phyloP scores from a whole-genome alignment of 2,329 filamentous ascomycete species.

The Aspergillus japonicus region DNA sequence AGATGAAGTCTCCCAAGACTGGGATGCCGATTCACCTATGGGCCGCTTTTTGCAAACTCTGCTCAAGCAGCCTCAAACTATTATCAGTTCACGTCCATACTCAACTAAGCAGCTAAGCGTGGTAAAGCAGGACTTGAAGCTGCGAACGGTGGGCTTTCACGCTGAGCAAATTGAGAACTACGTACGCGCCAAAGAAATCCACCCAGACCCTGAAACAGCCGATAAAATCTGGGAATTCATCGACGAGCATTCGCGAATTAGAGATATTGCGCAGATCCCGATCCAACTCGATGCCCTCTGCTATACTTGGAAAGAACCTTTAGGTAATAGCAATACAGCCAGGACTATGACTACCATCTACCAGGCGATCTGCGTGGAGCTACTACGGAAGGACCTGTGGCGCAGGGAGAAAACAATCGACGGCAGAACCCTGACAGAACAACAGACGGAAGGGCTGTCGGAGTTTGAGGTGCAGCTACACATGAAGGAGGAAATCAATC shows the following conservation, averaged over 20 bases:
- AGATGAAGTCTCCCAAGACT: constrained; percentile 40
- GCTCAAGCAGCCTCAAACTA: constrained; percentile 36
- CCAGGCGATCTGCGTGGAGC: constrained; percentile 31
- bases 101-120: constrained; percentile 13
- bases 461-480: too few relatives aligned
- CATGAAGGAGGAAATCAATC: too few relatives aligned
- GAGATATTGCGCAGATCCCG: constrained; percentile 44
- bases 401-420: constrained; percentile 28
- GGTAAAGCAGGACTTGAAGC: constrained; percentile 32
- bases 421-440: constrained; percentile 10
- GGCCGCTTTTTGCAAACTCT: constrained; percentile 28
- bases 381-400: constrained; percentile 44
- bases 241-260: constrained; percentile 31
- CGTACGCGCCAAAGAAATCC: constrained; percentile 17
- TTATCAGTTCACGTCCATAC: constrained; percentile 44
- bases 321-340: neutral
- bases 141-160: constrained; percentile 45
- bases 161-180: constrained; percentile 38
- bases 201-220: too few relatives aligned
- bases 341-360: constrained; percentile 40
- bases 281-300: constrained; percentile 49
- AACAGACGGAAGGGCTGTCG: too few relatives aligned
- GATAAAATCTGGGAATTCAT: constrained; percentile 35
- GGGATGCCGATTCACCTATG: constrained; percentile 9
- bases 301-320: constrained; percentile 33